These are phyloP conservation scores for Claviceps paspali DNA, from an alignment of 2,329 filamentous ascomycete genomes.

Conservation along the genomic window DNA sequence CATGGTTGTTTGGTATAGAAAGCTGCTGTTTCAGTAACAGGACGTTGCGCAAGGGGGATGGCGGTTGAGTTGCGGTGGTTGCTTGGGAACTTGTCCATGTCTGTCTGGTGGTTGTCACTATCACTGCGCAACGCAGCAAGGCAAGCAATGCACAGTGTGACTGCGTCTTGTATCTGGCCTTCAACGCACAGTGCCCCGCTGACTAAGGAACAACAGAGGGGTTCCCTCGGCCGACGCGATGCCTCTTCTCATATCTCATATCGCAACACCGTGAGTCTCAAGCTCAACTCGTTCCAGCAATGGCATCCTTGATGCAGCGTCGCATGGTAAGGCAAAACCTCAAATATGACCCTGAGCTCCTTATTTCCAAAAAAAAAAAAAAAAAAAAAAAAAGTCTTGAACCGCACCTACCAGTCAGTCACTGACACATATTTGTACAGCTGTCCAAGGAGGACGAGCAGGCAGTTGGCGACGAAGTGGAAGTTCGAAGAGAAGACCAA, in stretches of 20 bases:
- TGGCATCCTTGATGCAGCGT: conserved; percentile 37
- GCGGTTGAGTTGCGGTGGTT: background rate
- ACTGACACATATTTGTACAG: conserved; percentile 35
- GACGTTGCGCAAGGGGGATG: background rate
- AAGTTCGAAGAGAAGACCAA: conserved; percentile 92
- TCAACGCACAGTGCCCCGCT: conserved; percentile 1
- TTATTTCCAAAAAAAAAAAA: background rate
- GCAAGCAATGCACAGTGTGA: background rate
- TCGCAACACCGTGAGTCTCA: background rate
- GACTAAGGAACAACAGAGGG: background rate
- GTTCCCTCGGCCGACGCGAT: background rate
- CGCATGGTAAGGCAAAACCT: conserved; percentile 37
- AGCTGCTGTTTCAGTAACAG: background rate
- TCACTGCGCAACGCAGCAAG: too few relatives aligned
- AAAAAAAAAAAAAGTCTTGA: too few relatives aligned
- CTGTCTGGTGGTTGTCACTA: background rate
- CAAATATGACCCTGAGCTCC: background rate
- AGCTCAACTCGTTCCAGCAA: conserved; percentile 8
- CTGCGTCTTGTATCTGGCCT: too few relatives aligned
- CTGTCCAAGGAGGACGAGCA: conserved; percentile 83
- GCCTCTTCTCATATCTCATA: background rate
- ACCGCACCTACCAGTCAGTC: conserved; percentile 2
- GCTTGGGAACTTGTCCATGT: too few relatives aligned
- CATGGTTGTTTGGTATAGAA: conserved; percentile 10
- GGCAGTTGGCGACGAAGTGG: conserved; percentile 64